phyloP scores from a whole-genome alignment of 495 filamentous ascomycete species.

The Haplographium delicatum region DNA sequence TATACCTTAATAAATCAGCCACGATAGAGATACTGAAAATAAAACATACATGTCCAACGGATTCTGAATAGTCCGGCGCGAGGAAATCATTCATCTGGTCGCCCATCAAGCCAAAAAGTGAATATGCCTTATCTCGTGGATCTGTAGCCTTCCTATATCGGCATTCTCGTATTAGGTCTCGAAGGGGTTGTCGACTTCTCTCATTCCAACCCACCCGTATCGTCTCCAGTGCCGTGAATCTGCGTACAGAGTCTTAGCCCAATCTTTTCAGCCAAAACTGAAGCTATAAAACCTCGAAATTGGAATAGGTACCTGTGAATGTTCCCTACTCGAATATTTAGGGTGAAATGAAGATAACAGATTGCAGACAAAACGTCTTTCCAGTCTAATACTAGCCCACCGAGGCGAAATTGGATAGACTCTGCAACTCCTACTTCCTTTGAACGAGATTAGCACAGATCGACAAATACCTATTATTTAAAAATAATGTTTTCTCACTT shows the following conservation, averaged over 20 bases:
- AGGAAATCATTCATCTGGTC: constrained; percentile 3
- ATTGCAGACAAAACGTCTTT: neutral
- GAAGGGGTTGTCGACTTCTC: constrained; percentile 3
- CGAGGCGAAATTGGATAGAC: neutral
- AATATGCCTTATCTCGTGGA: constrained; percentile 22
- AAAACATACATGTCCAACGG: constrained; percentile 2
- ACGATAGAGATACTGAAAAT: neutral
- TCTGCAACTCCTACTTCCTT: constrained; percentile 6
- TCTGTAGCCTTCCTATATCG: constrained; percentile 11
- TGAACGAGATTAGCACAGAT: neutral
- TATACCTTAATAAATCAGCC: neutral
- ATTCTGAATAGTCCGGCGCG: constrained; percentile 9
- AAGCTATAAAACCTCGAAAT: neutral
- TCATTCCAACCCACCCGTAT: neutral
- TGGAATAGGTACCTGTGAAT: neutral
- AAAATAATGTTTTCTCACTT: neutral
- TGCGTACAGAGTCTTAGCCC: neutral
- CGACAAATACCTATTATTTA: neutral
- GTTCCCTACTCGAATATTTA: neutral
- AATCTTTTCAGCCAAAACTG: too few species aligned
- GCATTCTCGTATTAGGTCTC: constrained; percentile 10
- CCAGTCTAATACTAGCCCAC: neutral
- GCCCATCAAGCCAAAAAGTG: constrained; percentile 12
- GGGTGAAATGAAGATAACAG: constrained; percentile 2
- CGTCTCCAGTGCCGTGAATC: neutral